Base-by-base conservation (phyloP, 2,329 filamentous ascomycete species). In the Fusarium circinatum region DNA sequence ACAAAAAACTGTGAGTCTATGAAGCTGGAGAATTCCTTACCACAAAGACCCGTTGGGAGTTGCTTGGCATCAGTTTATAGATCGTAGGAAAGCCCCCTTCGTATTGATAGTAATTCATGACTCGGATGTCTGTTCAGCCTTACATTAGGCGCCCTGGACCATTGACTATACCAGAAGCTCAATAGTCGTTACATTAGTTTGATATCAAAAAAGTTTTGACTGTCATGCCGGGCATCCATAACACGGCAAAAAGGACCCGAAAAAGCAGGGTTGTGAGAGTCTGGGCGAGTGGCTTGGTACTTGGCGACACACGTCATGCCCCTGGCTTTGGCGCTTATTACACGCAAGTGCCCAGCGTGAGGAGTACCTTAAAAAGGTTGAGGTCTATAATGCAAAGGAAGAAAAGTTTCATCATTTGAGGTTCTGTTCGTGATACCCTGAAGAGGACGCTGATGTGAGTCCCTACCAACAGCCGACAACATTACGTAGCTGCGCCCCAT, bases 281-380 rank as follows among this genome's bases (percentile, higher is more conserved):
- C 76, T 78, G 75, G 76, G 76, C 76, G 61, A 68, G 76, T 78
- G 77, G 77, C 77, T 78, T 78, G 74, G 77, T 68, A 73, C 77
- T 78, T 78, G 77, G 77, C 77, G 61, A 74, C 74, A 78, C 77
- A 78, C 77, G 77, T 78, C 77, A 78, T 78, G 76, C 73, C 75
- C 73, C 74, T 78, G 76, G 75, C 54, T 71, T 73, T 71, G 67
- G 70, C 74, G 72, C 72, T 76, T 75, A 55, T 48, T 45, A 71
- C 64, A 59, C 66, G 65, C 68, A 73, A 74, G 62, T 62, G 60
- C 51, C 38, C 39, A 68, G 62, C 55, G 36, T 38, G 49, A 62
- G 39, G 56, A 62, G 62, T 58, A 22, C 41, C n/a, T 75, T 68
- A 59, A 49, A 73, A 73, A 63, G 61, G 47, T 52, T 39, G 65